A percentile compares a stretch with the other conserved stretches of the same genome.
Evolutionary conservation across 805 yeast genomes (phyloP).

Genomic region (Dipodascus albidus): DNA sequence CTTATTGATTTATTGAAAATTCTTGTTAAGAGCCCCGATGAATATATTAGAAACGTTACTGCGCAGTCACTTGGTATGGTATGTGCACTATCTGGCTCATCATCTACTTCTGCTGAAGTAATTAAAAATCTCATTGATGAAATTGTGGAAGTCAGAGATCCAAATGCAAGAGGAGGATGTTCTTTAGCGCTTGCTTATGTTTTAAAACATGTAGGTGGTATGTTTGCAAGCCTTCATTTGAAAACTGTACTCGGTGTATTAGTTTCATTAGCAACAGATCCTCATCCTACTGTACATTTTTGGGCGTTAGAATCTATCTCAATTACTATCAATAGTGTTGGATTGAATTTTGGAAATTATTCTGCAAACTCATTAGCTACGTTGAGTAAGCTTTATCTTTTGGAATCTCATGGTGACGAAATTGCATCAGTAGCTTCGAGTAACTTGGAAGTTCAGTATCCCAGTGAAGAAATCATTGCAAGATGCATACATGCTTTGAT

Average conservation of each 20-base stretch:
- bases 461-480: conserved; percentile 35
- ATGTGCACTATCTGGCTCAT: conserved; percentile 20
- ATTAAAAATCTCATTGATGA: conserved; percentile 47
- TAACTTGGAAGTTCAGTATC: conserved; percentile 36
- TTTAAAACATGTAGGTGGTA: conserved; percentile 29
- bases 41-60: conserved; percentile 34
- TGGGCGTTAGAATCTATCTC: conserved; percentile 56
- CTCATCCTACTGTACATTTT: conserved; percentile 74
- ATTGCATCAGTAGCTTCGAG: conserved; percentile 34
- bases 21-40: conserved; percentile 31
- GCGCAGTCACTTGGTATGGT: conserved; percentile 50
- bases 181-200: conserved; percentile 39
- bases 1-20: conserved; percentile 40
- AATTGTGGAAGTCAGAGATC: conserved; percentile 54
- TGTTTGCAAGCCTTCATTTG: conserved; percentile 29
- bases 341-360: conserved; percentile 32
- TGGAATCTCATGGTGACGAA: conserved; percentile 41
- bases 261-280: conserved; percentile 55
- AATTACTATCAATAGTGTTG: conserved; percentile 44
- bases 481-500: conserved; percentile 35
- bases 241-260: conserved; percentile 43
- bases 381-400: conserved; percentile 29
- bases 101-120: conserved; percentile 26
- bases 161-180: conserved; percentile 50
- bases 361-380: conserved; percentile 34